phyloP scores from a whole-genome alignment of 306 rosid genomes.

The Luffa acutangula region DNA sequence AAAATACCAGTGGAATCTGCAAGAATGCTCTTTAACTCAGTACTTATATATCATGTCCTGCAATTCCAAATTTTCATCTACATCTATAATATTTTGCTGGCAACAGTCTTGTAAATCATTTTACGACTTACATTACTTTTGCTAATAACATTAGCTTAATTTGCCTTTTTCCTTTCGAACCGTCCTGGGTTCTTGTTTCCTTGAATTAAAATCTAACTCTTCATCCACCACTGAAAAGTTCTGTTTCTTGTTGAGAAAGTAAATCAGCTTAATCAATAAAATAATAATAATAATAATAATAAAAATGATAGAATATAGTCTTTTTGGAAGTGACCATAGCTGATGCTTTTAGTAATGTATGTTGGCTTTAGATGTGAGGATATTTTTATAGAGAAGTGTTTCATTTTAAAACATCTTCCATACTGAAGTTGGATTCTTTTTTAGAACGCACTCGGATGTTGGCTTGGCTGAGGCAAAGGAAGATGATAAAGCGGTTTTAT shows the following conservation, averaged over 20 bases:
- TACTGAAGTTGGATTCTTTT: constrained; percentile 12
- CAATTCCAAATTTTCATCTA: not conserved
- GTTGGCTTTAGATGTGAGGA: not conserved
- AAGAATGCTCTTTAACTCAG: not conserved
- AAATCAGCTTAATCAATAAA: not conserved
- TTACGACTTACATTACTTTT: not conserved
- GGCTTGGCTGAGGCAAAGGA: constrained; percentile 55
- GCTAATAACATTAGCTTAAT: not conserved
- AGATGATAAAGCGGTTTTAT: constrained; percentile 54
- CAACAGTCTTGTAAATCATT: not conserved
- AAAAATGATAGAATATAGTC: not conserved
- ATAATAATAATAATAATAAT: not conserved
- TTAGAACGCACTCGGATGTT: constrained; percentile 64
- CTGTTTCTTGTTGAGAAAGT: not conserved
- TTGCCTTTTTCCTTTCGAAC: not conserved
- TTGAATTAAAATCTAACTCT: not conserved
- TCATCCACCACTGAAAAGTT: not conserved
- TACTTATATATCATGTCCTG: not conserved
- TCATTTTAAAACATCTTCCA: constrained; percentile 1
- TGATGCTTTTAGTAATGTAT: not conserved
- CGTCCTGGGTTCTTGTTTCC: not conserved
- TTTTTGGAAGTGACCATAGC: not conserved
- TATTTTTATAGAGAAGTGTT: not conserved
- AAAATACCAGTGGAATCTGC: not conserved
- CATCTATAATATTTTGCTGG: not conserved